Conservation (phyloP, 257 asterid genomes). For the Galeopsis tetrahit region DNA sequence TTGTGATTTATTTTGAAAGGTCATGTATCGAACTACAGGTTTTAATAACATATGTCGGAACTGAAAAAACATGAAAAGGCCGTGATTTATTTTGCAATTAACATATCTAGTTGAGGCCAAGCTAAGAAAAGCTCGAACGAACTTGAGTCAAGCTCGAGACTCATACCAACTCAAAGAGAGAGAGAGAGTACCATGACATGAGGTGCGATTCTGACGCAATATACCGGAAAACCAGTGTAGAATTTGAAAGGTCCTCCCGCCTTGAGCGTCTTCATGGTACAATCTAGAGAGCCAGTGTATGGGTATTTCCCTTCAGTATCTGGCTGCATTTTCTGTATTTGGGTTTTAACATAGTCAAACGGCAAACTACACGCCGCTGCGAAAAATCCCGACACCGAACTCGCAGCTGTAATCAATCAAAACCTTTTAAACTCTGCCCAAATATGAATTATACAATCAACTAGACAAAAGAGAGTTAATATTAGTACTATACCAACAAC, state of each 20-base stretch:
- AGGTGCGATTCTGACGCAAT: constrained; percentile 96
- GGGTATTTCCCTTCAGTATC: constrained; percentile 89
- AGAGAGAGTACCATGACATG: constrained; percentile 89
- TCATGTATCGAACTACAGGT: no score
- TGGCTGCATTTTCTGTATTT: constrained; percentile 98
- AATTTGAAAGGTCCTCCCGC: constrained; percentile 94
- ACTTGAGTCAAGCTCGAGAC: no score
- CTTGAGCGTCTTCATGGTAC: constrained; percentile 81
- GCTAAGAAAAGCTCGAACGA: no score
- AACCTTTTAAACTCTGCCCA: not conserved
- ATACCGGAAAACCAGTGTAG: constrained; percentile 96
- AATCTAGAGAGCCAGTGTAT: constrained; percentile 89
- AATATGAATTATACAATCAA: not conserved
- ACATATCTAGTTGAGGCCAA: no score
- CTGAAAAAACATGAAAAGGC: no score
- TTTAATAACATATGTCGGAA: no score
- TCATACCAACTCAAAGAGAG: not conserved
- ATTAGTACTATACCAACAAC: constrained; percentile 61
- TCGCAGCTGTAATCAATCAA: constrained; percentile 68
- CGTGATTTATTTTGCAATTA: no score
- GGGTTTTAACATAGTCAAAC: constrained; percentile 93
- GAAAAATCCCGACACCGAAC: constrained; percentile 85
- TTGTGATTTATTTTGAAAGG: no score
- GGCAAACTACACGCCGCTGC: constrained; percentile 99
- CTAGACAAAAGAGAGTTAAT: not conserved